phyloP scores from a whole-genome alignment of 2,329 filamentous ascomycete genomes.

The Diaporthe batatas region DNA sequence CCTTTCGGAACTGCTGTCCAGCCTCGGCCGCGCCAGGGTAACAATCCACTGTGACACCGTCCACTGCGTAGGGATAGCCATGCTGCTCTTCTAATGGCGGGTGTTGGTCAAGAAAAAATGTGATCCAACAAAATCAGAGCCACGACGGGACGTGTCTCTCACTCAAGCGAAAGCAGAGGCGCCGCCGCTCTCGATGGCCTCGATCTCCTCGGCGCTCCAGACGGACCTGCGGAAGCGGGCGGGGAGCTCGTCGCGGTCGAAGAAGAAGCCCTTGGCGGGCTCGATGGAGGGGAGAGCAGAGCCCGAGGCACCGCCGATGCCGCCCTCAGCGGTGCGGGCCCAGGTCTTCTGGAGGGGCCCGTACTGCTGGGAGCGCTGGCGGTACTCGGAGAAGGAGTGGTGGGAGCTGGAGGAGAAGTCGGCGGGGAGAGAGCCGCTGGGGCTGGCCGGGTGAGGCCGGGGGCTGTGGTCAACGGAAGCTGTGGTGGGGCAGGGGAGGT shows the following conservation, averaged over 20 bases:
- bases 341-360: slow-evolving; percentile 76
- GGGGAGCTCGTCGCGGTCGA: slow-evolving; percentile 91
- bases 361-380: slow-evolving; percentile 82
- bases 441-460: slow-evolving; percentile 79
- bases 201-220: slow-evolving; percentile 87
- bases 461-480: slow-evolving; percentile 80
- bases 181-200: slow-evolving; percentile 94
- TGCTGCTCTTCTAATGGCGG: neutral
- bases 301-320: slow-evolving; percentile 74
- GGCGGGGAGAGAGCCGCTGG: slow-evolving; percentile 72
- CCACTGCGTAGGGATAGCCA: slow-evolving; percentile 4
- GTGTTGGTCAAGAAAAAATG: neutral
- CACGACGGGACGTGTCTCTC: neutral
- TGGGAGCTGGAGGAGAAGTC: slow-evolving; percentile 60
- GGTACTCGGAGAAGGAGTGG: slow-evolving; percentile 81
- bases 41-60: neutral
- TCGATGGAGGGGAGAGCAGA: slow-evolving; percentile 79
- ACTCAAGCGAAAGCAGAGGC: slow-evolving; percentile 69
- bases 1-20: neutral
- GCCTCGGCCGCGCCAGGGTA: neutral
- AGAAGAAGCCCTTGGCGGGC: slow-evolving; percentile 80
- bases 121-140: neutral
- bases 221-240: slow-evolving; percentile 81
- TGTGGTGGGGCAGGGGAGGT: slow-evolving; percentile 51
- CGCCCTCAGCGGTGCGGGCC: slow-evolving; percentile 49